Evolutionary conservation across 225 moss, liverwort and hornwort genomes (phyloP).

Genomic region (Anthoceros angustus): DNA sequence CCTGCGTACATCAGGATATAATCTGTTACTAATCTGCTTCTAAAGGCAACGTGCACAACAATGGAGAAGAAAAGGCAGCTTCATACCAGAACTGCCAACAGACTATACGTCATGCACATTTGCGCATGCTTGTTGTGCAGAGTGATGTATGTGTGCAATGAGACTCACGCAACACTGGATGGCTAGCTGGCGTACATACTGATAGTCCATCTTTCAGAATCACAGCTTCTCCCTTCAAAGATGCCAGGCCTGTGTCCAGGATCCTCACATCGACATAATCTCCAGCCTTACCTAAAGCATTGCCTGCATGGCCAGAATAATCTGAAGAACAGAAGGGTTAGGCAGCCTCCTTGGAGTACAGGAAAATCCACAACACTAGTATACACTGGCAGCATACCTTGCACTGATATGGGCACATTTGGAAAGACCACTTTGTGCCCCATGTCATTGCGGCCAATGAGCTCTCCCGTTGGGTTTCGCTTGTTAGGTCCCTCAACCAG

Average conservation of each 20-base stretch:
- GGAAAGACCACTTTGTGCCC: constrained; percentile 76
- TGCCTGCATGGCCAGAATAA: constrained; percentile 17
- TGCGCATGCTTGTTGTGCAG: too few species aligned
- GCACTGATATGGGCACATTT: constrained; percentile 40
- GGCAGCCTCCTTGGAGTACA: background rate
- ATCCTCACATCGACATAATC: constrained; percentile 70
- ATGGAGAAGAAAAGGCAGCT: too few species aligned
- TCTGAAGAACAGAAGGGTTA: constrained; percentile 20
- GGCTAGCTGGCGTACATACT: background rate
- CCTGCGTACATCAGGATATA: too few species aligned
- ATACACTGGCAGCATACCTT: constrained; percentile 17
- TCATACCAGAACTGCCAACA: too few species aligned
- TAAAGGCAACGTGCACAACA: too few species aligned
- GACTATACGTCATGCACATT: too few species aligned
- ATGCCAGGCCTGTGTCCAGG: constrained; percentile 64
- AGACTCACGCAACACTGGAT: too few species aligned
- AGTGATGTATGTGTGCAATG: too few species aligned
- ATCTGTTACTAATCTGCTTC: too few species aligned
- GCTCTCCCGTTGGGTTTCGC: constrained; percentile 57
- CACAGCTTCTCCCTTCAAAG: constrained; percentile 50
- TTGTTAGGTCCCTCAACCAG: constrained; percentile 86
- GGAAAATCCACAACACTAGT: constrained; percentile 17
- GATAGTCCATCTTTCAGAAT: constrained; percentile 27
- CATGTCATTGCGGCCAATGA: constrained; percentile 73
- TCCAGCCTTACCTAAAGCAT: constrained; percentile 44